Conservation (phyloP, 106 monocot genomes). For the Dendrobium officinale region DNA sequence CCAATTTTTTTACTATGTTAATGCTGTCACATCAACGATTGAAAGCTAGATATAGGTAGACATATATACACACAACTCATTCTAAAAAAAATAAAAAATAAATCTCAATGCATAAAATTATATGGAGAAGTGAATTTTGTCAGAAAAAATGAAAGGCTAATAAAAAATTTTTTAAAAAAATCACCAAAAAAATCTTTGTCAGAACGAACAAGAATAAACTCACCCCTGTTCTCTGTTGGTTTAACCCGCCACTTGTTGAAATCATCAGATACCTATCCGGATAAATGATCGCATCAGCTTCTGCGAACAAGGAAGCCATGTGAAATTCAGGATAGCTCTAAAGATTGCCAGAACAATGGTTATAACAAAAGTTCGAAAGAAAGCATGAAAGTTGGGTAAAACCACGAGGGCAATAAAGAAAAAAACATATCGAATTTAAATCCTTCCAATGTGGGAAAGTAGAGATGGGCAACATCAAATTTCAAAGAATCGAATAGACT, state of each 20-base stretch:
- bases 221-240: slow-evolving; percentile 37
- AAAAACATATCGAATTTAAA: not conserved
- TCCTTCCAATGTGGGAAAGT: no score
- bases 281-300: slow-evolving; percentile 1
- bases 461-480: no score
- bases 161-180: no score
- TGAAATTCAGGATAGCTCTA: not conserved
- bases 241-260: slow-evolving; percentile 14
- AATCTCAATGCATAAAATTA: no score
- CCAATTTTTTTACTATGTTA: not conserved
- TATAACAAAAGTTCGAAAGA: not conserved
- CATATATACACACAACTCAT: no score
- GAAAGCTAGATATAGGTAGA: no score
- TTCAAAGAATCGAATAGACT: not conserved
- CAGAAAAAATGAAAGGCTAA: no score
- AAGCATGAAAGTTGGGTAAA: not conserved
- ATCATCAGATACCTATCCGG: slow-evolving; percentile 10
- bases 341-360: not conserved
- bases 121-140: no score
- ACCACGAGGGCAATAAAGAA: not conserved
- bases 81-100: no score
- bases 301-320: not conserved
- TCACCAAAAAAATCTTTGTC: no score
- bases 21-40: no score
- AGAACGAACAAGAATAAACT: not conserved